Evolutionary conservation across 208 protist genomes (phyloP).

Genomic region (Perkinsela sp.): DNA sequence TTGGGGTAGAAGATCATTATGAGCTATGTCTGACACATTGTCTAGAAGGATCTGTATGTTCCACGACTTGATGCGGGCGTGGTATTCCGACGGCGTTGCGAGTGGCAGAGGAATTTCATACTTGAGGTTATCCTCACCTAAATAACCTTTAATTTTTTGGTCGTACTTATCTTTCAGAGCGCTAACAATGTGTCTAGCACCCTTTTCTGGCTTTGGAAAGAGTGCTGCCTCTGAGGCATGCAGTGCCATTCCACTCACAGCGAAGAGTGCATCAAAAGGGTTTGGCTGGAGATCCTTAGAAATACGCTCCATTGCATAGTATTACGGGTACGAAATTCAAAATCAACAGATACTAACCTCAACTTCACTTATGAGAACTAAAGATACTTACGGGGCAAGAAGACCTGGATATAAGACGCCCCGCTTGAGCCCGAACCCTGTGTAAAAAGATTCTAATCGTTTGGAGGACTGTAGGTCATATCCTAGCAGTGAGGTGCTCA

Average conservation of each 20-base stretch:
- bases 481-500: not conserved
- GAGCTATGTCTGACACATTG: constrained; percentile 43
- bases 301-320: not conserved
- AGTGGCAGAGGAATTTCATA: not conserved
- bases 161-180: not conserved
- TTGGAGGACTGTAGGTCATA: not conserved
- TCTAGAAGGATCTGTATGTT: constrained; percentile 64
- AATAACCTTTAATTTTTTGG: not conserved
- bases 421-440: not conserved
- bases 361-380: no score
- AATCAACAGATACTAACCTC: no score
- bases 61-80: constrained; percentile 33
- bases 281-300: not conserved
- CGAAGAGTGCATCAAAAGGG: not conserved
- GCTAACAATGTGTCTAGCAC: not conserved
- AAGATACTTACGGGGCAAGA: not conserved
- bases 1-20: constrained; percentile 38
- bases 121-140: not conserved
- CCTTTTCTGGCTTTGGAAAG: not conserved
- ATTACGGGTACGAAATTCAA: no score
- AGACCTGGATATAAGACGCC: not conserved
- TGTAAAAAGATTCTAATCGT: not conserved
- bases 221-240: not conserved
- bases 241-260: not conserved
- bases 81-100: constrained; percentile 12